Percentiles rank a stretch among this genome's conserved stretches.
Evolutionary conservation across 2,329 filamentous ascomycete species (phyloP).

Genomic region (Claviceps pusilla): DNA sequence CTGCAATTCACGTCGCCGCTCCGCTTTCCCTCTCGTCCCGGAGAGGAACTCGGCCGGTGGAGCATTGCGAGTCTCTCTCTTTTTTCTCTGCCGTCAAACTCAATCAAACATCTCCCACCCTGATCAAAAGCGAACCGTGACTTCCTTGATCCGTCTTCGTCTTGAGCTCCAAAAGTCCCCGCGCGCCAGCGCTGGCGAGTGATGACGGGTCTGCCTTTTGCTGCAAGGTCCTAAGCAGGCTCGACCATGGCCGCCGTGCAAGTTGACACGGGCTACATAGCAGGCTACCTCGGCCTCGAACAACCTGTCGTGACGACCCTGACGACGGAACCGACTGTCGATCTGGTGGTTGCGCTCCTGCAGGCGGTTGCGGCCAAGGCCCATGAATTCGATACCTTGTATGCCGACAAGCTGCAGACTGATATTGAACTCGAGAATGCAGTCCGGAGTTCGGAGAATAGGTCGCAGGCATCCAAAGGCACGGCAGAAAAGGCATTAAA

Average conservation of each 20-base stretch:
- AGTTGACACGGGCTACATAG: constrained; percentile 58
- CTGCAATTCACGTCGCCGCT: neutral
- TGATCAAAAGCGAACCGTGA: neutral
- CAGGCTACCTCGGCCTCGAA: constrained; percentile 54
- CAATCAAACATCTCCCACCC: too few relatives aligned
- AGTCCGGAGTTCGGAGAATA: constrained; percentile 67
- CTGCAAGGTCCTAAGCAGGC: constrained; percentile 4
- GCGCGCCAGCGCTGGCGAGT: neutral
- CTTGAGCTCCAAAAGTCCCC: neutral
- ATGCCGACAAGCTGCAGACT: constrained; percentile 72
- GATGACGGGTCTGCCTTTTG: constrained; percentile 6
- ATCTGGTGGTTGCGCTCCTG: constrained; percentile 63
- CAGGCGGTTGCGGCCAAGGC: constrained; percentile 63
- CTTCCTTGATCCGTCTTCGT: neutral
- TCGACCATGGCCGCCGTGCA: constrained; percentile 26
- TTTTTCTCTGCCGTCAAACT: too few relatives aligned
- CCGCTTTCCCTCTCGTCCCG: neutral
- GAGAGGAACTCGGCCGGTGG: neutral
- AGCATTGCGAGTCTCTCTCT: neutral
- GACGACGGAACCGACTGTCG: constrained; percentile 55
- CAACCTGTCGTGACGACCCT: constrained; percentile 46
- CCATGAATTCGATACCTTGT: constrained; percentile 66
- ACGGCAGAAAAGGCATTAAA: constrained; percentile 71
- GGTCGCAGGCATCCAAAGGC: constrained; percentile 65
- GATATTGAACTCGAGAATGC: constrained; percentile 91